Conservation (phyloP, 176 grass and related monocot species). For the Echinochloa phyllopogon region DNA sequence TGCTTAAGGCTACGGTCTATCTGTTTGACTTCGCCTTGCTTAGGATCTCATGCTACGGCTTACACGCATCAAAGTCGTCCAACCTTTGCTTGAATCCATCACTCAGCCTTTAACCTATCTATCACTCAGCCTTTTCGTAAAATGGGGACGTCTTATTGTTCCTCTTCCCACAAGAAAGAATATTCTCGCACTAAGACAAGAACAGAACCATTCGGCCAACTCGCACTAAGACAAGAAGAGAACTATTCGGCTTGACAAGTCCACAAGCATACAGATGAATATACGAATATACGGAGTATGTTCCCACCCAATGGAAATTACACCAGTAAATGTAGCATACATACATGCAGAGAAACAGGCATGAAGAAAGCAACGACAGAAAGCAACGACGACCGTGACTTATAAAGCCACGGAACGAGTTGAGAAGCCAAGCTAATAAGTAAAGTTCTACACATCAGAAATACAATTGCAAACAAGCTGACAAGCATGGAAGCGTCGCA, state of each 20-base stretch:
- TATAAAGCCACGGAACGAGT: no score
- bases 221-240: not conserved
- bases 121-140: constrained; percentile 37
- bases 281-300: no score
- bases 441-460: not conserved
- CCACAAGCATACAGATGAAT: not conserved
- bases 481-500: not conserved
- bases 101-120: no score
- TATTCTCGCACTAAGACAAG: not conserved
- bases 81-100: constrained; percentile 15
- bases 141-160: not conserved
- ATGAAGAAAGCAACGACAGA: no score
- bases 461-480: not conserved
- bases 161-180: not conserved
- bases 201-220: not conserved
- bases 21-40: not conserved
- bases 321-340: no score
- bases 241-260: no score
- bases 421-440: not conserved
- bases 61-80: not conserved
- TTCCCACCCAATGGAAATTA: no score
- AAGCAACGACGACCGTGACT: no score
- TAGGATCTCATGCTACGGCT: constrained; percentile 17
- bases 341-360: no score
- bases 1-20: not conserved